Evolutionary conservation across 73 alveolate genomes (phyloP).

Genomic region (Effrenium voratum): DNA sequence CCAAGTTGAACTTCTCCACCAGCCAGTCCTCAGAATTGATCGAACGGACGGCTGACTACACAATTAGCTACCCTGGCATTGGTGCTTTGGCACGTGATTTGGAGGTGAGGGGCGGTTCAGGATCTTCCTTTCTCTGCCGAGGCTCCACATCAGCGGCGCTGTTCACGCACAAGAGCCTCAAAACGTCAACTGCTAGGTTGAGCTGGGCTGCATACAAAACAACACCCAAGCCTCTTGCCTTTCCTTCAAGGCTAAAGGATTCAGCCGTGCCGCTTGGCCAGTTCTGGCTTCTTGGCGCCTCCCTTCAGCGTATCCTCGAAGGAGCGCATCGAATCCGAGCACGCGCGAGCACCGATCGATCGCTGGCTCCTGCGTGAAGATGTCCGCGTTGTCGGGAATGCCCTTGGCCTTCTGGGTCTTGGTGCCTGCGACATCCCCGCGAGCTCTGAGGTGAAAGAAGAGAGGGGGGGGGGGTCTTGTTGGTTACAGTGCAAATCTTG

Average conservation of each 20-base stretch:
- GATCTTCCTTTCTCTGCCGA: neutral
- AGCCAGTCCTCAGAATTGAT: constrained; percentile 91
- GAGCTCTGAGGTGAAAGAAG: too few species aligned
- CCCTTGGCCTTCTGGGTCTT: constrained; percentile 87
- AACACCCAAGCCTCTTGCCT: neutral
- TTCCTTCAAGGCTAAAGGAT: neutral
- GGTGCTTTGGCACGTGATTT: neutral
- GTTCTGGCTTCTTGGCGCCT: constrained; percentile 88
- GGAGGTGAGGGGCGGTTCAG: neutral
- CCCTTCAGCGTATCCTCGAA: constrained; percentile 64
- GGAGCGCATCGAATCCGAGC: neutral
- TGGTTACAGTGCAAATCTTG: neutral
- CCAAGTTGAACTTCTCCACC: constrained; percentile 90
- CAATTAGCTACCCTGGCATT: too few species aligned
- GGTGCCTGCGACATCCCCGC: neutral
- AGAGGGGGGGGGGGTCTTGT: neutral
- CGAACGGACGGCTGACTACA: too few species aligned
- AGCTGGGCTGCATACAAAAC: neutral
- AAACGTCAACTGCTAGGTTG: neutral
- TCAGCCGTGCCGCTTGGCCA: neutral
- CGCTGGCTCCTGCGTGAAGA: constrained; percentile 63
- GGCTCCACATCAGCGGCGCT: constrained; percentile 67
- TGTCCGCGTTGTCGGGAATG: constrained; percentile 87
- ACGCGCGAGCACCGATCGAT: neutral
- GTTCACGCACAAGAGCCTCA: constrained; percentile 80